Evolutionary conservation across 768 basidiomycete species (phyloP).

Genomic region (Lyophyllum atratum): DNA sequence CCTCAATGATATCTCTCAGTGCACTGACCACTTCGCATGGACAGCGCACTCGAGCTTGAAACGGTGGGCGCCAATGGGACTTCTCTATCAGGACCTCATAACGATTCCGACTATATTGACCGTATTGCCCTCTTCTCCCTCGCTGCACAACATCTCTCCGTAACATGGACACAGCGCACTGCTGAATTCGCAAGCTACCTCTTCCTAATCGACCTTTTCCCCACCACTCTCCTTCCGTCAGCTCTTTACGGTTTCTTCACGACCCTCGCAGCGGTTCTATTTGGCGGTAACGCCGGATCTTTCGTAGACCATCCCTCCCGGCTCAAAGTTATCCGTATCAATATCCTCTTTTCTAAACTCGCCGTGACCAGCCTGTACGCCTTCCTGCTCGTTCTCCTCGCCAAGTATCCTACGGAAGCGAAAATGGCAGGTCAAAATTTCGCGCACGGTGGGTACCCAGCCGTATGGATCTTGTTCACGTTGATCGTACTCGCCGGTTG

Average conservation of each 20-base stretch:
- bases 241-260: slow-evolving; percentile 49
- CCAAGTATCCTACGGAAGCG: slow-evolving; percentile 5
- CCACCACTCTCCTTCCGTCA: slow-evolving; percentile 44
- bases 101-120: too few species aligned
- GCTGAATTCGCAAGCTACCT: slow-evolving; percentile 45
- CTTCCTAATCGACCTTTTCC: slow-evolving; percentile 42
- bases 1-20: too few species aligned
- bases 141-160: not conserved
- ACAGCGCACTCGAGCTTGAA: too few species aligned
- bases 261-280: slow-evolving; percentile 33
- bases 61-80: too few species aligned
- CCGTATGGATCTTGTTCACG: slow-evolving; percentile 32
- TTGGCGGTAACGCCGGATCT: slow-evolving; percentile 42
- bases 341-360: slow-evolving; percentile 41
- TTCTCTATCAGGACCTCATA: too few species aligned
- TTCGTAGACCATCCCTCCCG: slow-evolving; percentile 41
- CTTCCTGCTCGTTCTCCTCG: slow-evolving; percentile 27
- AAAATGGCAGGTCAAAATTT: not conserved
- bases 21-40: too few species aligned
- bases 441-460: slow-evolving; percentile 8
- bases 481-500: slow-evolving; percentile 34
- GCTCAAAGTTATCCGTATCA: slow-evolving; percentile 37
- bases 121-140: not conserved
- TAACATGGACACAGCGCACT: slow-evolving; percentile 33
- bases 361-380: slow-evolving; percentile 28